phyloP scores from a whole-genome alignment of 1,284 basidiomycete genomes.

The Paramarasmius palmivorus region DNA sequence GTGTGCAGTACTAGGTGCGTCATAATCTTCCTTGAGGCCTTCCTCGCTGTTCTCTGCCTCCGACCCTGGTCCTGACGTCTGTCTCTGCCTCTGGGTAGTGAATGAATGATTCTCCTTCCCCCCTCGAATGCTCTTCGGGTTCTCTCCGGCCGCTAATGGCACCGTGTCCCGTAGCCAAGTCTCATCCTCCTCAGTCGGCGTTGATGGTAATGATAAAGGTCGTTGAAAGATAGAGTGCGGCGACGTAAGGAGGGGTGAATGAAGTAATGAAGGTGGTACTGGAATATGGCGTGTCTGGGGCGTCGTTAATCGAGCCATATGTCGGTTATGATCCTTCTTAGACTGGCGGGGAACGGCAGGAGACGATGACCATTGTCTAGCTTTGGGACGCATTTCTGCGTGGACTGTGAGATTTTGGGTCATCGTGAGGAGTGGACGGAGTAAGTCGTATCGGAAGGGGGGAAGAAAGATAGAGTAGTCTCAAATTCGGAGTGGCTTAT shows the following conservation, averaged over 20 bases:
- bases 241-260: constrained; percentile 53
- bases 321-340: constrained; percentile 2
- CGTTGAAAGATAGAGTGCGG: constrained; percentile 49
- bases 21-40: neutral
- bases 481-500: too few species aligned
- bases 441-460: too few species aligned
- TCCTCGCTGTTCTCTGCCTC: neutral
- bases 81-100: too few species aligned
- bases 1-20: neutral
- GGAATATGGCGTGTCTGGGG: constrained; percentile 36
- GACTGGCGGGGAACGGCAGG: neutral
- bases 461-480: too few species aligned
- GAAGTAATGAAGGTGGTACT: constrained; percentile 55
- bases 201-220: constrained; percentile 28
- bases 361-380: neutral
- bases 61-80: neutral
- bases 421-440: too few species aligned
- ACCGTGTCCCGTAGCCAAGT: constrained; percentile 64
- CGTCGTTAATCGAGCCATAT: constrained; percentile 14
- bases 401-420: neutral
- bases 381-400: neutral
- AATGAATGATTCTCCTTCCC: neutral
- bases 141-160: constrained; percentile 31
- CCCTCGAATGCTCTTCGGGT: neutral
- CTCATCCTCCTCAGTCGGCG: constrained; percentile 51